These are phyloP conservation scores for Cercospora sesami DNA, from an alignment of 2,329 filamentous ascomycete species.

Conservation along the genomic window DNA sequence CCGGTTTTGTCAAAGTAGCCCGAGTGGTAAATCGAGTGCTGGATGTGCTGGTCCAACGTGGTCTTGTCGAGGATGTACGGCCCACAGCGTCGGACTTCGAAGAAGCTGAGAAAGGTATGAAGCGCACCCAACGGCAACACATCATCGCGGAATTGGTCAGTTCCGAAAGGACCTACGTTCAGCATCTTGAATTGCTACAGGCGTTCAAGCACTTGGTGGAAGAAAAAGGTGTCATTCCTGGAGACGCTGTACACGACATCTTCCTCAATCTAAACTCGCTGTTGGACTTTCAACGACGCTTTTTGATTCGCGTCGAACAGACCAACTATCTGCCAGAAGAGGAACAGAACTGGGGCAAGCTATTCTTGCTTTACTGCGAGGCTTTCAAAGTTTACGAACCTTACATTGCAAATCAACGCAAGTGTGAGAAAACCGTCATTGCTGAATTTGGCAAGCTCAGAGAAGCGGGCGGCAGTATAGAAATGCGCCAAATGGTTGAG, in stretches of 20 bases:
- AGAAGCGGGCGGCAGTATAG: conserved; percentile 63
- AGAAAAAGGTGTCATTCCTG: conserved; percentile 81
- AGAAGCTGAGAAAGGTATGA: conserved; percentile 45
- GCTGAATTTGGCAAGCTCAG: conserved; percentile 85
- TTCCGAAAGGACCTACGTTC: conserved; percentile 95
- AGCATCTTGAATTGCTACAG: conserved; percentile 92
- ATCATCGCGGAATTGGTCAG: conserved; percentile 89
- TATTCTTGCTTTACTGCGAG: conserved; percentile 82
- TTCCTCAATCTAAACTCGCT: conserved; percentile 96
- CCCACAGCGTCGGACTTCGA: conserved; percentile 58
- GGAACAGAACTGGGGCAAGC: conserved; percentile 89
- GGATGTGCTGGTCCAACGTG: conserved; percentile 77
- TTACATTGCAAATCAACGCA: conserved; percentile 94
- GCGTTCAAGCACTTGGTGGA: conserved; percentile 88
- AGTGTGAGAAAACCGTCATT: conserved; percentile 80
- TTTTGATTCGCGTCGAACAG: conserved; percentile 92
- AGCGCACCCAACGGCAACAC: conserved; percentile 75
- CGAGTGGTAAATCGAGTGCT: conserved; percentile 91
- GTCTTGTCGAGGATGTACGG: conserved; percentile 63
- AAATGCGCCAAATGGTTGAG: conserved; percentile 72
- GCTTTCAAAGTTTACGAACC: conserved; percentile 91
- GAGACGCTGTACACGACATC: conserved; percentile 88
- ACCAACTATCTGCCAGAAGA: conserved; percentile 78
- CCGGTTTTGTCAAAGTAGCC: conserved; percentile 94
- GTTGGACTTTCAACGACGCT: conserved; percentile 90